phyloP scores from a whole-genome alignment of 805 yeast genomes.

The Lipomyces starkeyi region DNA sequence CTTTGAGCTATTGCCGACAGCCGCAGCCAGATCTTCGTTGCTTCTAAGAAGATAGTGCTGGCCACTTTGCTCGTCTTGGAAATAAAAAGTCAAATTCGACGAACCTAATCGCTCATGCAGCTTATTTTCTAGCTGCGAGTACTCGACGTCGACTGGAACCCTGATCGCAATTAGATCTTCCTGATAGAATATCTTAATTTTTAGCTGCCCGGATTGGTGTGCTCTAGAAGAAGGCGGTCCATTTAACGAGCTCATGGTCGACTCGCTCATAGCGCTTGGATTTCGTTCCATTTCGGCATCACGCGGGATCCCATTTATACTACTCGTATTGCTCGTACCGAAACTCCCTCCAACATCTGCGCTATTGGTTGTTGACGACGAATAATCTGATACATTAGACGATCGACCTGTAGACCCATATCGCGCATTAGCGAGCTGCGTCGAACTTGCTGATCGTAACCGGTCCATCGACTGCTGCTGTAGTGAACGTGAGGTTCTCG shows the following conservation, averaged over 20 bases:
- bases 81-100: slow-evolving; percentile 41
- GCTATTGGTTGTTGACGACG: slow-evolving; percentile 21
- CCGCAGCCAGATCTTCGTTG: slow-evolving; percentile 51
- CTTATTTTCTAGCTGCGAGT: slow-evolving; percentile 43
- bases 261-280: slow-evolving; percentile 11
- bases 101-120: slow-evolving; percentile 46
- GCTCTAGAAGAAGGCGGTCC: slow-evolving; percentile 16
- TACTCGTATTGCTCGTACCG: slow-evolving; percentile 18
- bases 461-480: slow-evolving; percentile 20
- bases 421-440: not conserved
- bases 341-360: slow-evolving; percentile 12
- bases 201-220: slow-evolving; percentile 37
- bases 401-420: not conserved
- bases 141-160: slow-evolving; percentile 46
- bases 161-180: slow-evolving; percentile 50
- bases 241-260: slow-evolving; percentile 5
- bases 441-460: slow-evolving; percentile 14
- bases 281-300: slow-evolving; percentile 27
- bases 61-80: slow-evolving; percentile 40
- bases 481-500: slow-evolving; percentile 3
- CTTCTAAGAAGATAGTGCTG: slow-evolving; percentile 40
- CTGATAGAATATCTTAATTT: slow-evolving; percentile 49
- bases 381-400: slow-evolving; percentile 10
- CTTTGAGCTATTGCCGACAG: slow-evolving; percentile 26
- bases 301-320: slow-evolving; percentile 13